Evolutionary conservation across 2,329 filamentous ascomycete genomes (phyloP).

Genomic region (Ceratocystis lukuohia): DNA sequence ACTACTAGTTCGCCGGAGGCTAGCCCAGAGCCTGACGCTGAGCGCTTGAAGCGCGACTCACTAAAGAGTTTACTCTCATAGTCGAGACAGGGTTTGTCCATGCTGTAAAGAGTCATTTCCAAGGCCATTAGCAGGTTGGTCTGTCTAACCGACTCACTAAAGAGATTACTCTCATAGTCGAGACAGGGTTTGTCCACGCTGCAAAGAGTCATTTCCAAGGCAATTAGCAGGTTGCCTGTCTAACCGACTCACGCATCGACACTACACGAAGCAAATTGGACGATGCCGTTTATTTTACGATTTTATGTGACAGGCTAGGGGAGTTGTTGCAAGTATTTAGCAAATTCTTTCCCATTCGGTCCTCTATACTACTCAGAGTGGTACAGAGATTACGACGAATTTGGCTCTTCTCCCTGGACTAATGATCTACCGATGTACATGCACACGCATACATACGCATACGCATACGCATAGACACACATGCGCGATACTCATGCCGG

Average conservation of each 20-base stretch:
- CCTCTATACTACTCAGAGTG: not conserved
- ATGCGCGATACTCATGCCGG: not conserved
- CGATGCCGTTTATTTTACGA: not conserved
- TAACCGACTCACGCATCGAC: not conserved
- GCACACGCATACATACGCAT: slow-evolving; percentile 3
- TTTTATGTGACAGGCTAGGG: slow-evolving; percentile 6
- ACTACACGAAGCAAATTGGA: not conserved
- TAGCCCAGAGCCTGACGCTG: not conserved
- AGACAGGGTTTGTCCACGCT: not conserved
- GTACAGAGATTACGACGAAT: not conserved
- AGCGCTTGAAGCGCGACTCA: not conserved
- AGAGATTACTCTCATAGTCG: not conserved
- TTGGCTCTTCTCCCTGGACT: not conserved
- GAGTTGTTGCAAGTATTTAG: not conserved
- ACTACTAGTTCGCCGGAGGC: not conserved
- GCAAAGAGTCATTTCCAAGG: not conserved
- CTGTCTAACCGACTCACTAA: not conserved
- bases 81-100: not conserved
- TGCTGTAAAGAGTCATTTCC: not conserved
- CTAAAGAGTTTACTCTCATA: not conserved
- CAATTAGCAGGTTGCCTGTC: not conserved
- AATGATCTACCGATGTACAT: not conserved
- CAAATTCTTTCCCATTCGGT: not conserved
- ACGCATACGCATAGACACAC: not conserved
- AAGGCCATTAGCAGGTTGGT: not conserved